A percentile compares a stretch with the other conserved stretches of the same genome.
These are phyloP conservation scores for Mucor velutinosus DNA, from an alignment of 371 early-diverging fungal species.

Conservation along the genomic window DNA sequence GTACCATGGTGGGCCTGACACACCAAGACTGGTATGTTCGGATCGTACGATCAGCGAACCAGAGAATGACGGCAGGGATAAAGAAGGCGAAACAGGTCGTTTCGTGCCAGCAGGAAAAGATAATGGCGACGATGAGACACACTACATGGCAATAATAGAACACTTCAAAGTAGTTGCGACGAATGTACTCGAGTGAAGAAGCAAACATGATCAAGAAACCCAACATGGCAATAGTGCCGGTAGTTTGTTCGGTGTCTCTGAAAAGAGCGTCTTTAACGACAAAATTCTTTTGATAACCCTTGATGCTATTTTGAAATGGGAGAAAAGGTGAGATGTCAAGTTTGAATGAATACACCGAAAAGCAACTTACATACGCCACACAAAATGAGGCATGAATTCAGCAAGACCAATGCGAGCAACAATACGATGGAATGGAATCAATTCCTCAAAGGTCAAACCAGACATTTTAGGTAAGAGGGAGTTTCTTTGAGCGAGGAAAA, in stretches of 20 bases:
- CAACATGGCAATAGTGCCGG: slow-evolving; percentile 41
- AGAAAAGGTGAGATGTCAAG: neutral
- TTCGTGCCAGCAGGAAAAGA: slow-evolving; percentile 39
- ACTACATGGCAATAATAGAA: slow-evolving; percentile 46
- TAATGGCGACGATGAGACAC: slow-evolving; percentile 36
- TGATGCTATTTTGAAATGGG: neutral
- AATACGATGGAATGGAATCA: slow-evolving; percentile 51
- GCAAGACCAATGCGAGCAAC: slow-evolving; percentile 43
- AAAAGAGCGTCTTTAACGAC: slow-evolving; percentile 31
- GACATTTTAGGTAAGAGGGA: slow-evolving; percentile 39
- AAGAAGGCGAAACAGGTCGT: slow-evolving; percentile 37
- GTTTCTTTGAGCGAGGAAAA: slow-evolving; percentile 45
- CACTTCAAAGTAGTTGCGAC: slow-evolving; percentile 46
- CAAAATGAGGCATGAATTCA: slow-evolving; percentile 44
- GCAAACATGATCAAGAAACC: slow-evolving; percentile 41
- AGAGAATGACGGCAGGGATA: slow-evolving; percentile 38
- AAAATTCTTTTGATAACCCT: slow-evolving; percentile 17
- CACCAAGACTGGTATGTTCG: slow-evolving; percentile 48
- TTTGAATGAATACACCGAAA: slow-evolving; percentile 15
- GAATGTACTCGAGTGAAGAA: slow-evolving; percentile 40
- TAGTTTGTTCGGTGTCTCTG: slow-evolving; percentile 32
- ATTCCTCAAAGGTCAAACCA: slow-evolving; percentile 44
- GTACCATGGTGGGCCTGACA: slow-evolving; percentile 13
- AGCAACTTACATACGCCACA: slow-evolving; percentile 45
- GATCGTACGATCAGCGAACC: slow-evolving; percentile 38